These are phyloP conservation scores for Candida ficus DNA, from an alignment of 805 yeast species.

Conservation along the genomic window DNA sequence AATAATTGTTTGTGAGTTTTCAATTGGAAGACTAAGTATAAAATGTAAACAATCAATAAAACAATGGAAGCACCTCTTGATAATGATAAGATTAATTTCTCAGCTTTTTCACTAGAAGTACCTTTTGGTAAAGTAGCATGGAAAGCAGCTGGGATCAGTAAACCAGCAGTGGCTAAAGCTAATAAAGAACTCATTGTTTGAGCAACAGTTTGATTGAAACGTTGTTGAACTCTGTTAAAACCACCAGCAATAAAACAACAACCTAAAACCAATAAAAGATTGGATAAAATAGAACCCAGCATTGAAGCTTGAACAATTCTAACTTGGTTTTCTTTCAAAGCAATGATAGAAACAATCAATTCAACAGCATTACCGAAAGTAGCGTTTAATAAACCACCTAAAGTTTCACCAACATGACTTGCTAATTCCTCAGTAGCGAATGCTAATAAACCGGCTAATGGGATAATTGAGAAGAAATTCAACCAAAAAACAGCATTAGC, in stretches of 20 bases:
- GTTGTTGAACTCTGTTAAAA: conserved; percentile 75
- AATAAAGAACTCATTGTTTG: conserved; percentile 95
- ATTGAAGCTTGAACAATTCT: conserved; percentile 95
- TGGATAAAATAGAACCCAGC: conserved; percentile 91
- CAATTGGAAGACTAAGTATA: conserved; percentile 83
- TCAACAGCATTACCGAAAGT: conserved; percentile 98
- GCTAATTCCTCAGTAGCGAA: conserved; percentile 92
- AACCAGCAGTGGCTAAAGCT: conserved; percentile 85
- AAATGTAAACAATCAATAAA: conserved; percentile 66
- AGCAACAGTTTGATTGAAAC: conserved; percentile 93
- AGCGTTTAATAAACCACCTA: conserved; percentile 93
- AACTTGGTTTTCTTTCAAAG: conserved; percentile 78
- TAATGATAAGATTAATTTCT: conserved; percentile 53
- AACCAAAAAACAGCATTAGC: conserved; percentile 56
- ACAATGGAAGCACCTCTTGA: conserved; percentile 86
- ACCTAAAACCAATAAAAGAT: conserved; percentile 86
- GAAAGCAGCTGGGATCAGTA: conserved; percentile 94
- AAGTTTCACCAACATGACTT: conserved; percentile 80
- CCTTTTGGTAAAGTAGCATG: conserved; percentile 61
- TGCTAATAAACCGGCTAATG: conserved; percentile 85
- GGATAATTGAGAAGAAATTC: conserved; percentile 87
- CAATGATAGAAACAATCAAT: conserved; percentile 89
- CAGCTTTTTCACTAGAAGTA: conserved; percentile 29
- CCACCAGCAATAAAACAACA: conserved; percentile 95
- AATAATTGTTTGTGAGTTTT: conserved; percentile 78